Evolutionary conservation across 257 asterid species (phyloP).

Genomic region (Capsicum rhomboideum): DNA sequence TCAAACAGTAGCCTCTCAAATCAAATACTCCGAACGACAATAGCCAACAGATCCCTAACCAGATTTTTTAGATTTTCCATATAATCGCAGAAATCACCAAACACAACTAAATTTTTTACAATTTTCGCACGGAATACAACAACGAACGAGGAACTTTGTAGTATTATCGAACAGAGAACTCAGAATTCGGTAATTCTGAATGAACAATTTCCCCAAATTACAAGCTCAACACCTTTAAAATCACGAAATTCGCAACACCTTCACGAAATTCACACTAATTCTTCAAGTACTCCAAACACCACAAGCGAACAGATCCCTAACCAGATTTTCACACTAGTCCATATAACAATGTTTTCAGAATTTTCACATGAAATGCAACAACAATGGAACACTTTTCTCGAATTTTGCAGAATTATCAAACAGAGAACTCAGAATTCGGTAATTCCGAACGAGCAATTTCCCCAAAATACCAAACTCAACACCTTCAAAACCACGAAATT

Average conservation of each 20-base stretch:
- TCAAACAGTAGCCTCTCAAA: not conserved
- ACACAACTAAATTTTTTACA: not conserved
- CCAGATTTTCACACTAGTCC: too few relatives aligned
- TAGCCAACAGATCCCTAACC: not conserved
- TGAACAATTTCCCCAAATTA: not conserved
- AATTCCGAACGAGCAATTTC: not conserved
- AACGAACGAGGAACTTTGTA: not conserved
- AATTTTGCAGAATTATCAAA: not conserved
- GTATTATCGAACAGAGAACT: not conserved
- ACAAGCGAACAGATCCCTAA: too few relatives aligned
- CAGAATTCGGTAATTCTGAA: not conserved
- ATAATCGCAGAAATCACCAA: not conserved
- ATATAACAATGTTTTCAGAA: too few relatives aligned
- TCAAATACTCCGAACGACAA: not conserved
- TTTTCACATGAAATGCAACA: too few relatives aligned
- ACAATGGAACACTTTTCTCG: too few relatives aligned
- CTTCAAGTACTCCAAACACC: too few relatives aligned
- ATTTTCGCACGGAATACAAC: not conserved
- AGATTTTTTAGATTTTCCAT: not conserved
- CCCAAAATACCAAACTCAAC: not conserved
- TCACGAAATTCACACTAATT: not conserved
- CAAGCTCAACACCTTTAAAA: not conserved
- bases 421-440: not conserved
- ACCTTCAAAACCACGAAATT: too few relatives aligned
- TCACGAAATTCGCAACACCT: not conserved